phyloP scores from a whole-genome alignment of 176 grass and related monocot species.

The Oryza australiensis region DNA sequence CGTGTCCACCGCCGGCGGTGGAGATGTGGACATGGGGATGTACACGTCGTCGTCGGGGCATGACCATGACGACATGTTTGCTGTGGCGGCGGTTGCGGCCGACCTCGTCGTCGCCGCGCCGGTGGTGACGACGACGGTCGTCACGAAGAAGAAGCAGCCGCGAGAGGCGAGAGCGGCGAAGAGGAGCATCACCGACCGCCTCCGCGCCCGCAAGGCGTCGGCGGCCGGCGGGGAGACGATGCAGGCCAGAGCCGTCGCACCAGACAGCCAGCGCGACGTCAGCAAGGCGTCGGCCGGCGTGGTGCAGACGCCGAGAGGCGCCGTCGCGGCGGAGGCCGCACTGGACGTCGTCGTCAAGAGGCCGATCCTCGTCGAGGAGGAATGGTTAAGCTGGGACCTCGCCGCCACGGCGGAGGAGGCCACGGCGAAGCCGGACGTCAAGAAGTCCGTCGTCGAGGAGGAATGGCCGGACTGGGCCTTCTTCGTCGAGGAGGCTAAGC shows the following conservation, averaged over 20 bases:
- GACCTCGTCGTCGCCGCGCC: background rate
- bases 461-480: background rate
- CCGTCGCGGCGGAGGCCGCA: background rate
- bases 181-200: background rate
- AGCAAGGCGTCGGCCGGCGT: background rate
- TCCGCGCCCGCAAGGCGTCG: constrained; percentile 20
- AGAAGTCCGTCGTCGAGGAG: background rate
- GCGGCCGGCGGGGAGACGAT: background rate
- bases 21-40: background rate
- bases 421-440: background rate
- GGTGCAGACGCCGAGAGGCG: too few relatives aligned
- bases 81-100: background rate
- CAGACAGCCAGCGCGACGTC: background rate
- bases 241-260: background rate
- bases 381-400: background rate
- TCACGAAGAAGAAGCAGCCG: background rate
- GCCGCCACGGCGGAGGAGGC: background rate
- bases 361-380: background rate
- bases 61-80: background rate
- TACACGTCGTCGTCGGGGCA: constrained; percentile 2
- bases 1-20: too few relatives aligned
- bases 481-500: background rate
- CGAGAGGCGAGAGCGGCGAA: constrained; percentile 9
- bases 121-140: background rate
- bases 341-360: background rate